Base-by-base conservation (phyloP, 495 filamentous ascomycete genomes). In the Jackrogersella minutella region DNA sequence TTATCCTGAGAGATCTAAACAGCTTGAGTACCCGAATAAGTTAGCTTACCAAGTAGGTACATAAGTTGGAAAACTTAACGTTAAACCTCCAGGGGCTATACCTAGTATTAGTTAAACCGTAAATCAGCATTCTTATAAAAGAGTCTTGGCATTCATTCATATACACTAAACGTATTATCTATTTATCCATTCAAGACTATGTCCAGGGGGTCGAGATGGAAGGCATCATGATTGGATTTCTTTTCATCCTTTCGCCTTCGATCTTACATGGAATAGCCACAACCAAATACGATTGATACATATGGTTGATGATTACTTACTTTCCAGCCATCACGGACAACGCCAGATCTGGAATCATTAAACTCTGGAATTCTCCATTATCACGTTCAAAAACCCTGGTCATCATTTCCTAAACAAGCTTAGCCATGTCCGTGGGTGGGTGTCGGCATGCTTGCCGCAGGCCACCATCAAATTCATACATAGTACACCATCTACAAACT, bases 351-450 rank as follows among this genome's bases (percentile, higher is more conserved):
- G 52, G 19, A 69, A 40, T n/a, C n/a, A n/a, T 61, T 52, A 31
- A 34, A 47, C 41, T 62, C 37, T 65, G 37, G 51, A 52, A 69
- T 69, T 62, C 61, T 54, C 61, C 33, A 69, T 62, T 61, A 58
- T 53, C 56, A 52, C 37, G 24, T 49, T 62, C 31, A 47, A 34
- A 47, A 34, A 65, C 6, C 61, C 56, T 31, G 62, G 51, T 13
- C 24, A 34, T 33, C 40, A 57, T 43, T 52, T 30, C 66, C 39
- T 1, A 49, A 69, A 47, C 6, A 14, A 8, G 61, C 7, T 9
- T 61, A 61, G 66, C 46, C 24, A 16, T 28, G 60, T 65, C 66
- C 61, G 61, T 69, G 66, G 60, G 57, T 69, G 66, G 61, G 51
- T 53, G 22, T 52, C 66, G 61, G 66, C 66, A 69, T 69, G 54